Evolutionary conservation across 2,329 filamentous ascomycete species (phyloP).

Genomic region (Calonectria pauciramosa): DNA sequence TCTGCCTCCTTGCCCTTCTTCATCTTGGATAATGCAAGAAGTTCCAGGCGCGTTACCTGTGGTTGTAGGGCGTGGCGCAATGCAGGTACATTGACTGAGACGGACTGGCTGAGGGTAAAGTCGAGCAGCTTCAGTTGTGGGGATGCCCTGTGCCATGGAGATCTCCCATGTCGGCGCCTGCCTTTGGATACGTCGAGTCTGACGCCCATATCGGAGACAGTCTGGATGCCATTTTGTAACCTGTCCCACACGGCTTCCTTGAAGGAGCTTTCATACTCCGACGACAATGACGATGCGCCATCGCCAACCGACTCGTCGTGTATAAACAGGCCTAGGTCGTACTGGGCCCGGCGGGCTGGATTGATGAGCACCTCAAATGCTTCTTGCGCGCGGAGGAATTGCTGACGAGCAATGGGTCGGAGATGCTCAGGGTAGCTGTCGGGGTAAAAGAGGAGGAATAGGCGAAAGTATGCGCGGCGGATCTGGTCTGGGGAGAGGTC

Average conservation of each 20-base stretch:
- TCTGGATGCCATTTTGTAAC: slow-evolving; percentile 41
- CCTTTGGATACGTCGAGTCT: slow-evolving; percentile 51
- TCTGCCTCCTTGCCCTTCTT: slow-evolving; percentile 20
- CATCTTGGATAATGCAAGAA: slow-evolving; percentile 30
- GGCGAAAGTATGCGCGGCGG: slow-evolving; percentile 59
- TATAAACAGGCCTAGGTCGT: slow-evolving; percentile 53
- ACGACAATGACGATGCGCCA: slow-evolving; percentile 35
- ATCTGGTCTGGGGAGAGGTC: slow-evolving; percentile 52
- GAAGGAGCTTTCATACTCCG: slow-evolving; percentile 36
- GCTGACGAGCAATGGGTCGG: slow-evolving; percentile 54
- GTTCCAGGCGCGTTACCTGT: slow-evolving; percentile 42
- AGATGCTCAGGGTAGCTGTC: slow-evolving; percentile 56
- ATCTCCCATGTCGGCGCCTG: neutral
- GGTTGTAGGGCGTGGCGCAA: slow-evolving; percentile 47
- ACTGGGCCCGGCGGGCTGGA: slow-evolving; percentile 56
- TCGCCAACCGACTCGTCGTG: slow-evolving; percentile 30
- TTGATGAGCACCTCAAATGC: slow-evolving; percentile 65
- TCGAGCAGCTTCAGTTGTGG: slow-evolving; percentile 50
- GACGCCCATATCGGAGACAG: slow-evolving; percentile 55
- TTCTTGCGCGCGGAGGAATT: slow-evolving; percentile 57
- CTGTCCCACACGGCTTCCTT: slow-evolving; percentile 37
- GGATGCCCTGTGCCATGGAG: slow-evolving; percentile 18
- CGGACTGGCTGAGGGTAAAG: slow-evolving; percentile 56
- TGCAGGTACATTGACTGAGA: slow-evolving; percentile 51
- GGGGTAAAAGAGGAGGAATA: slow-evolving; percentile 60